Percentiles rank a stretch among this genome's conserved stretches.
phyloP scores from a whole-genome alignment of 495 filamentous ascomycete genomes.

The Rusavskia elegans region DNA sequence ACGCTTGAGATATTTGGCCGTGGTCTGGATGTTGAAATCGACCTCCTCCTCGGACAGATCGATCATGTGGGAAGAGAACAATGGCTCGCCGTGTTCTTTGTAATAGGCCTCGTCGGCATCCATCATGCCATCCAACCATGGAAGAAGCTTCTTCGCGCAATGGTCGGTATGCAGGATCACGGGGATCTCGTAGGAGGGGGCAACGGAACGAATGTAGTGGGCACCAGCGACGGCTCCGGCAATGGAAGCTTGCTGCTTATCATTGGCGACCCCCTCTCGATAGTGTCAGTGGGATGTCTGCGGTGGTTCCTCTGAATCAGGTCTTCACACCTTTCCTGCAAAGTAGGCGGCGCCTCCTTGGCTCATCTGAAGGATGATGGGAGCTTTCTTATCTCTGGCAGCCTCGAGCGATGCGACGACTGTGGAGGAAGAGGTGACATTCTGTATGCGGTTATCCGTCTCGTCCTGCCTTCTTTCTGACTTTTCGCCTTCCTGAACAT shows the following conservation, averaged over 20 bases:
- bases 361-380: slow-evolving; percentile 80
- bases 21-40: slow-evolving; percentile 80
- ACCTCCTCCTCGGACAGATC: slow-evolving; percentile 82
- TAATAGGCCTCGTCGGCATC: slow-evolving; percentile 84
- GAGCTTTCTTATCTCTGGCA: slow-evolving; percentile 72
- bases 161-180: slow-evolving; percentile 77
- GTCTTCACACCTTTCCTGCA: slow-evolving; percentile 54
- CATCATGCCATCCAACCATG: slow-evolving; percentile 94
- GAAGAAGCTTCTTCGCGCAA: slow-evolving; percentile 86
- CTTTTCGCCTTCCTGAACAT: slow-evolving; percentile 16
- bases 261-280: slow-evolving; percentile 60
- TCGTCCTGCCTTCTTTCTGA: background rate
- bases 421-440: slow-evolving; percentile 86
- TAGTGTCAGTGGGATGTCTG: background rate
- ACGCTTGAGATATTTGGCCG: slow-evolving; percentile 77
- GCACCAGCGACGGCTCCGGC: slow-evolving; percentile 75
- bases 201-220: slow-evolving; percentile 82
- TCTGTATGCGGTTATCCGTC: slow-evolving; percentile 22
- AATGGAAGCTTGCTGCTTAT: slow-evolving; percentile 74
- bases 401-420: slow-evolving; percentile 83
- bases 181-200: slow-evolving; percentile 75
- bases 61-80: slow-evolving; percentile 97
- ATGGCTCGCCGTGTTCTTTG: slow-evolving; percentile 79
- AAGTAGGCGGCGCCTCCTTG: slow-evolving; percentile 94
- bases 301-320: background rate